Conservation (phyloP, 495 filamentous ascomycete genomes). For the Lophiostoma macrostomum region DNA sequence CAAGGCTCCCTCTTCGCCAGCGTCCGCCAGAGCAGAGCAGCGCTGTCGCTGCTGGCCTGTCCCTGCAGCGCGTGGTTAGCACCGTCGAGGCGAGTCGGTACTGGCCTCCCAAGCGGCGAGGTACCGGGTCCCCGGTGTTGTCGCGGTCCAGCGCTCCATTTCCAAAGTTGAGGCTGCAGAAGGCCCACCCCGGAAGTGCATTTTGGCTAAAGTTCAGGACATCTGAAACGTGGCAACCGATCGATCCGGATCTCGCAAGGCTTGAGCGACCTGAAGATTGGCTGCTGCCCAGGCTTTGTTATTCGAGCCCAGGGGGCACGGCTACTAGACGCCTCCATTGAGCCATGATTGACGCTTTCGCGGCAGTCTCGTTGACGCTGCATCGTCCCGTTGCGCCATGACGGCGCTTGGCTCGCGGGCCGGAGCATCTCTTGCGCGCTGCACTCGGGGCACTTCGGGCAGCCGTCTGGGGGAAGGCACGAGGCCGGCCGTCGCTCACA, state of each 20-base stretch:
- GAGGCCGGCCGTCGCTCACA: not conserved
- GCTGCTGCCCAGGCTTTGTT: conserved; percentile 3
- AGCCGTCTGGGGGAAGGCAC: not conserved
- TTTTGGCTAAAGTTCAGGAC: conserved; percentile 25
- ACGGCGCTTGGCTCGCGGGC: not conserved
- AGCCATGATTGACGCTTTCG: not conserved
- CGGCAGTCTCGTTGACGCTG: not conserved
- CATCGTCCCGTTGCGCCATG: conserved; percentile 4
- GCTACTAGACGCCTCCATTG: not conserved
- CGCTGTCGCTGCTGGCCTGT: not conserved
- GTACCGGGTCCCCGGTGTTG: conserved; percentile 26
- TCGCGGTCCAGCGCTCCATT: not conserved
- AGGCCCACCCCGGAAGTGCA: not conserved
- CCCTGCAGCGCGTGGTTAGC: conserved; percentile 4
- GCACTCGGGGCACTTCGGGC: conserved; percentile 1
- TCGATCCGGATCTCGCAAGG: conserved; percentile 26
- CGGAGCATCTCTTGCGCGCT: not conserved
- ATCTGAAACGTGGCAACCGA: conserved; percentile 30
- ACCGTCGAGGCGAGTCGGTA: conserved; percentile 15
- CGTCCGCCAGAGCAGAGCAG: not conserved
- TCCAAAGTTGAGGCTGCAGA: conserved; percentile 7
- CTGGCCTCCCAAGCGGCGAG: conserved; percentile 14
- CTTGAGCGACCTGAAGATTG: conserved; percentile 3
- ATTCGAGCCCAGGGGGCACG: not conserved
- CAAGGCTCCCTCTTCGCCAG: not conserved